Conservation (phyloP, 129 eudicot genomes). For the carrot (Daucus carota) region DH1_v3.0 NC_030387.2:37168001-37168500, state of each 20-base stretch:
- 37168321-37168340: constrained; percentile 91
- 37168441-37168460: constrained; percentile 89
- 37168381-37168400: background rate
- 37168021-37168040: background rate
- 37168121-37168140: background rate
- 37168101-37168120: background rate
- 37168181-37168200: background rate
- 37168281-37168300: constrained; percentile 81
- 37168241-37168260: constrained; percentile 86
- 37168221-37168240: constrained; percentile 37
- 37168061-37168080: background rate
- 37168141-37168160: background rate
- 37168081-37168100: background rate
- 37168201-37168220: background rate
- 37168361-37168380: background rate
- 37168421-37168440: constrained; percentile 97
- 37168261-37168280: constrained; percentile 76
- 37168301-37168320: constrained; percentile 62
- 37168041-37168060: background rate
- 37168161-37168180: background rate
- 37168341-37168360: constrained; percentile 26
- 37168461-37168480: constrained; percentile 75
- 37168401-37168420: constrained; percentile 24
- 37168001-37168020: background rate
- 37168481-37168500: constrained; percentile 71